Base-by-base conservation (phyloP, 805 yeast genomes). In the Metschnikowia cubensis region DNA sequence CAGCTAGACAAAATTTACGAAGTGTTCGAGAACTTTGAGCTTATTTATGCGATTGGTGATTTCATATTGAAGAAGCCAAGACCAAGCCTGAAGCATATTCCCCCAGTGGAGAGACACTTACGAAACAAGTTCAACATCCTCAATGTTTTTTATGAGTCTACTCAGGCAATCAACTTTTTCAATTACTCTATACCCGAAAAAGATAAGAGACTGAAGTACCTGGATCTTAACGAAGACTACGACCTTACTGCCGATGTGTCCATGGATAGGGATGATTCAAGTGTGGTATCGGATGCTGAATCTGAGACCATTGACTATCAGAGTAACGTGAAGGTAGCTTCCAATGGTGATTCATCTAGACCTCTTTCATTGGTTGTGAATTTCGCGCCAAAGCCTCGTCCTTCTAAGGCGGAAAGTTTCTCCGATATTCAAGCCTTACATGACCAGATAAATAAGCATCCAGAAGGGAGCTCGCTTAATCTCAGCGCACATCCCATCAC, bases 111-210 rank as follows among this genome's bases (percentile, higher is more conserved):
- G 3, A 62, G 61, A 15, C 60, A 61, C 29, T 51, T 69, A 36
- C 56, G 66, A 46, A 58, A 59, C 41, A 60, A 59, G 31, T 69
- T 75, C 60, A 64, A 53, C 50, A 67, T 61, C 54, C 55, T 69
- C 53, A 58, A 65, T 52, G 57, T 71, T 14, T 71, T 76, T 47
- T 80, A 66, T 58, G 73, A 66, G 50, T 72, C 82, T 11, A 78
- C 84, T 1, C 77, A 79, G 37, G 67, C 76, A 1, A 74, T 80
- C 36, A 80, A 76, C 56, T 57, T 69, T 13, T 69, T 71, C 52
- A 76, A 77, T 56, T 80, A 79, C 58, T 57, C 69, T 21, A 73
- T 80, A 29, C 58, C 64, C 13, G 69, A 65, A 21, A 58, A 54
- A 15, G 74, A 69, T 35, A 59, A 59, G 32, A 73, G 67, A 10